Conservation (phyloP, 768 basidiomycete species). For the Cyclocybe aegerita region DNA sequence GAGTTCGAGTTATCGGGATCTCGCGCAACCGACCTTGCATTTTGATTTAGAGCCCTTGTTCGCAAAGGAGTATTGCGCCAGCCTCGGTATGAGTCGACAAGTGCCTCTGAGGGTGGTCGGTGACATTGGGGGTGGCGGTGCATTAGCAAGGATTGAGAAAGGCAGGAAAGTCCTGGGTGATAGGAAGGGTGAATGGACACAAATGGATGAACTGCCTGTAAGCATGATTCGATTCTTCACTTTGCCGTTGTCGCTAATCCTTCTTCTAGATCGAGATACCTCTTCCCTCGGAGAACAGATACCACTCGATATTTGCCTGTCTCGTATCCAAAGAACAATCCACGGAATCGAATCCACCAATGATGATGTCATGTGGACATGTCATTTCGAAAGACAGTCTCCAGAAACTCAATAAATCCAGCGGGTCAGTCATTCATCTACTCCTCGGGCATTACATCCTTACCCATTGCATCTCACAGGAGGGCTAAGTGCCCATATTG, state of each 20-base stretch:
- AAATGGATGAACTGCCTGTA: constrained; percentile 87
- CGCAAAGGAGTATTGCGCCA: constrained; percentile 86
- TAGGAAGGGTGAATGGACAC: constrained; percentile 90
- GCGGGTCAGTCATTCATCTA: constrained; percentile 44
- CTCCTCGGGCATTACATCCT: constrained; percentile 2
- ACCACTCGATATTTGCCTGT: constrained; percentile 97
- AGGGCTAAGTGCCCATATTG: constrained; percentile 98
- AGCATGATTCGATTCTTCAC: constrained; percentile 11
- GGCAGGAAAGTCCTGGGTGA: constrained; percentile 93
- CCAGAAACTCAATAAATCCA: constrained; percentile 84
- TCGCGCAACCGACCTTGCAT: constrained; percentile 71
- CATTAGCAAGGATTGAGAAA: constrained; percentile 90
- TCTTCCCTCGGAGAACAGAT: constrained; percentile 79
- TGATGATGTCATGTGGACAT: constrained; percentile 98
- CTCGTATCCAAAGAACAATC: constrained; percentile 98
- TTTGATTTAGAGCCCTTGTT: constrained; percentile 81
- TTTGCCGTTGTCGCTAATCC: constrained; percentile 1
- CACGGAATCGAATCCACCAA: constrained; percentile 90
- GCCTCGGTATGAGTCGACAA: constrained; percentile 85
- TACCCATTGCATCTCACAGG: constrained; percentile 36
- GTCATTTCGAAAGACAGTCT: constrained; percentile 93
- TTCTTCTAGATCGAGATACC: constrained; percentile 86
- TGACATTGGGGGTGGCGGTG: constrained; percentile 91
- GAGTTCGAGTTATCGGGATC: constrained; percentile 71
- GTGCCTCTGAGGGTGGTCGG: constrained; percentile 86